Percentiles rank a stretch among this genome's conserved stretches.
These are phyloP conservation scores for Aspergillus carlsbadensis DNA, from an alignment of 495 filamentous ascomycete species.

Conservation along the genomic window DNA sequence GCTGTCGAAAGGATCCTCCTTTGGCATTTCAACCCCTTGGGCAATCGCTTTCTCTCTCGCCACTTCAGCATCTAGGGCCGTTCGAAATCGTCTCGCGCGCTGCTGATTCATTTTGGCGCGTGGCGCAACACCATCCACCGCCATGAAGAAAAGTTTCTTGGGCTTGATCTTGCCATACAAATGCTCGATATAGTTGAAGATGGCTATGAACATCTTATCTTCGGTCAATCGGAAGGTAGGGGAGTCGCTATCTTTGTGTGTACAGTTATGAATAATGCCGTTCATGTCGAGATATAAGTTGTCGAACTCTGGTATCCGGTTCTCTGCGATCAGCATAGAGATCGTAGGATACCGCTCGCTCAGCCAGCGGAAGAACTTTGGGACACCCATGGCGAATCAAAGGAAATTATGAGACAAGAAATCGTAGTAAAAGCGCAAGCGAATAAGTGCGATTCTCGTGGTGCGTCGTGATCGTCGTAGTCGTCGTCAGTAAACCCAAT, in stretches of 20 bases:
- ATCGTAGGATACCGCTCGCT: constrained; percentile 98
- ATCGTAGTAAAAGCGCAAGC: not conserved
- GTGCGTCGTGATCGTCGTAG: constrained; percentile 22
- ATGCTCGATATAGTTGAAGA: constrained; percentile 99
- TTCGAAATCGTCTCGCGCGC: constrained; percentile 90
- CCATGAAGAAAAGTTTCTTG: constrained; percentile 98
- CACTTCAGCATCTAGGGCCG: constrained; percentile 84
- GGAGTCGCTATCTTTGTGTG: constrained; percentile 90
- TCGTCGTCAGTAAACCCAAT: constrained; percentile 20
- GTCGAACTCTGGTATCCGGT: constrained; percentile 98
- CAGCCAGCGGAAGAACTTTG: constrained; percentile 95
- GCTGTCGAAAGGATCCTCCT: constrained; percentile 95
- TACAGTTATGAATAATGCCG: constrained; percentile 99
- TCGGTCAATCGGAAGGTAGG: constrained; percentile 91
- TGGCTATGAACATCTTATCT: constrained; percentile 98
- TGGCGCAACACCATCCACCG: constrained; percentile 95
- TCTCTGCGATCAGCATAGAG: constrained; percentile 98
- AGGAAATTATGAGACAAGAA: constrained; percentile 1
- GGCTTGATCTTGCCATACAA: constrained; percentile 98
- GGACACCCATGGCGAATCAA: constrained; percentile 72
- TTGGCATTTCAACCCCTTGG: constrained; percentile 89
- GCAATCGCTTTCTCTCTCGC: constrained; percentile 85
- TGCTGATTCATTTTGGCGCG: constrained; percentile 99
- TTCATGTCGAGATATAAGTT: constrained; percentile 99
- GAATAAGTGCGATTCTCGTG: constrained; percentile 3